These are phyloP conservation scores for Bruguiera gymnorhiza DNA, from an alignment of 345 rosid species.

Conservation along the genomic window DNA sequence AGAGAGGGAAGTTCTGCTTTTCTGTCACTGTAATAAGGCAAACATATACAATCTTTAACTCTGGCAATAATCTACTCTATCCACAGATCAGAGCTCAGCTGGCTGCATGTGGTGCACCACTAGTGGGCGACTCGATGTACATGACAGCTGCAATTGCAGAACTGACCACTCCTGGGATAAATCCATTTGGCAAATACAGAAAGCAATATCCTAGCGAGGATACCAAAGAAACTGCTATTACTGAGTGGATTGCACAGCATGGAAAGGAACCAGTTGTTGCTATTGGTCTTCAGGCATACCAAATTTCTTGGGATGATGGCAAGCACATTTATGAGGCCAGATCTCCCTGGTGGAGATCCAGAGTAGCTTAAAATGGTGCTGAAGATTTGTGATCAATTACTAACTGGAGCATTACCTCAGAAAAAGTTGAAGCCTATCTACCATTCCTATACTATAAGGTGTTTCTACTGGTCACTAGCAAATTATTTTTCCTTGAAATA, in stretches of 20 bases:
- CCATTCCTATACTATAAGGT: background rate
- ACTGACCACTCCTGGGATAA: conserved; percentile 47
- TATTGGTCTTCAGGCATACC: conserved; percentile 89
- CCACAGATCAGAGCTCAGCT: conserved; percentile 82
- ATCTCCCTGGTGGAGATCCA: conserved; percentile 80
- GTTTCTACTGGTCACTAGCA: background rate
- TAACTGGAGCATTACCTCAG: background rate
- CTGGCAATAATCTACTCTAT: too few relatives aligned
- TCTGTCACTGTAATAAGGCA: too few relatives aligned
- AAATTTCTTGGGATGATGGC: conserved; percentile 82
- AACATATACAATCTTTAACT: too few relatives aligned
- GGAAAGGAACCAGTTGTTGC: conserved; percentile 78
- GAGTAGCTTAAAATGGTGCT: conserved; percentile 5
- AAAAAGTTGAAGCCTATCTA: background rate
- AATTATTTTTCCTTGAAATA: background rate
- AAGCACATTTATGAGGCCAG: conserved; percentile 64
- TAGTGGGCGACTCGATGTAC: conserved; percentile 90
- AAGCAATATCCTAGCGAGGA: conserved; percentile 30
- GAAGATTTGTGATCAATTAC: conserved; percentile 3
- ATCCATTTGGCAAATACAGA: conserved; percentile 65
- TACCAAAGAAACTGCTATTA: conserved; percentile 51
- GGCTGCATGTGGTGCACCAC: conserved; percentile 82
- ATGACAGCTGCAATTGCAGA: conserved; percentile 85
- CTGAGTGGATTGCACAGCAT: conserved; percentile 61
- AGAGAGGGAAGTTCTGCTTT: too few relatives aligned